A percentile compares a stretch with the other conserved stretches of the same genome.
Conservation (phyloP, 176 grass and related monocot species). For the Calamus simplicifolius region DNA sequence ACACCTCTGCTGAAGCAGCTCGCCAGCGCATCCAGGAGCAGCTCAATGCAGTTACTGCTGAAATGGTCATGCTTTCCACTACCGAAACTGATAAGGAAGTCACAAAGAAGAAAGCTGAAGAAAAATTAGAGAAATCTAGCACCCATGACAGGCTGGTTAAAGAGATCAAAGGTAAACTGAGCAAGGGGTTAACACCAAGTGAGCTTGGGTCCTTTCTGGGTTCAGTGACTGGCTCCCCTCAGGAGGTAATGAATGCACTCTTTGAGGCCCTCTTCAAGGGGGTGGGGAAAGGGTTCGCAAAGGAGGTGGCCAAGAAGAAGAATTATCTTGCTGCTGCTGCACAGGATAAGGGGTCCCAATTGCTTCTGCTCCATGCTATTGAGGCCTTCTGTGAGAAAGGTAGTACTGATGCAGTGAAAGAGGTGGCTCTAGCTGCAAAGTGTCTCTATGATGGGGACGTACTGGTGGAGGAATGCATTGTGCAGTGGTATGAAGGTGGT, state of each 20-base stretch:
- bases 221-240: conserved; percentile 20
- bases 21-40: conserved; percentile 74
- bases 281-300: conserved; percentile 56
- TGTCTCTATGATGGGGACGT: conserved; percentile 58
- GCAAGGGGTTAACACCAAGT: conserved; percentile 26
- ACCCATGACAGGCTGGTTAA: conserved; percentile 14
- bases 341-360: conserved; percentile 36
- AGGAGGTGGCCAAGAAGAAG: conserved; percentile 66
- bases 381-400: conserved; percentile 42
- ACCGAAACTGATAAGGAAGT: conserved; percentile 22
- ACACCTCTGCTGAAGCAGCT: conserved; percentile 62
- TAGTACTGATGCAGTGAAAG: conserved; percentile 52
- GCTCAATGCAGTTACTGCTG: conserved; percentile 66
- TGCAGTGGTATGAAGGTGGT: conserved; percentile 47
- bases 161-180: conserved; percentile 45
- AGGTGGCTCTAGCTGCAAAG: conserved; percentile 54
- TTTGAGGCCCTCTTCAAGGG: conserved; percentile 59
- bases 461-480: conserved; percentile 63
- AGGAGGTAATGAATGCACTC: conserved; percentile 54
- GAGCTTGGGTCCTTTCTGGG: conserved; percentile 39
- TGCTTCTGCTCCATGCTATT: conserved; percentile 38
- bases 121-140: background rate
- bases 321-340: conserved; percentile 43
- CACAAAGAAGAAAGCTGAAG: conserved; percentile 3
- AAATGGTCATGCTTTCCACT: conserved; percentile 71